Evolutionary conservation across 345 rosid species (phyloP).

Genomic region (Syzygium jambos): DNA sequence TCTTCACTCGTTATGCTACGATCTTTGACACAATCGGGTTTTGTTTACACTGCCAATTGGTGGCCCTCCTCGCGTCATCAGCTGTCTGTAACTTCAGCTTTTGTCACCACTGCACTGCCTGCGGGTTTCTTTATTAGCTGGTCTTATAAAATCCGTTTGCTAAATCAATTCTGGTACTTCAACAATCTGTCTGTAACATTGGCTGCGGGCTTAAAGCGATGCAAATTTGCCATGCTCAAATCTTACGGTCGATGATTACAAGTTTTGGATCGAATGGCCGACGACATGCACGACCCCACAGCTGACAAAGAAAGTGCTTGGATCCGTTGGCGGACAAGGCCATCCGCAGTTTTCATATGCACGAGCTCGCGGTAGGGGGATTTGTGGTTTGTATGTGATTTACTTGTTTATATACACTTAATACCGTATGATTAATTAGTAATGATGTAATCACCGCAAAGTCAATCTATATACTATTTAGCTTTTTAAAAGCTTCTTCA

Average conservation of each 20-base stretch:
- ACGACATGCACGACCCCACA: background rate
- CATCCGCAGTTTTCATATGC: background rate
- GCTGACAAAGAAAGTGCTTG: background rate
- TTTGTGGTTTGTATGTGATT: background rate
- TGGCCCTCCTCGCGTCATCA: too few relatives aligned
- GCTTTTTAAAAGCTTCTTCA: background rate
- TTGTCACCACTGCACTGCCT: too few relatives aligned
- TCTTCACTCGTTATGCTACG: too few relatives aligned
- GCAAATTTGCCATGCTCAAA: too few relatives aligned
- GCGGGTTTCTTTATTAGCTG: too few relatives aligned
- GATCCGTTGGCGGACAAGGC: background rate
- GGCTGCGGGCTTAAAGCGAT: too few relatives aligned
- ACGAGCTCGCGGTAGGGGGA: background rate
- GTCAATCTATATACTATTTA: background rate
- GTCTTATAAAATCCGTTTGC: too few relatives aligned
- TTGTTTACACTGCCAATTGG: too few relatives aligned
- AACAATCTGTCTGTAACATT: too few relatives aligned
- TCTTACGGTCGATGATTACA: background rate
- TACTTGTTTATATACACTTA: background rate
- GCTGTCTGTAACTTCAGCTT: too few relatives aligned
- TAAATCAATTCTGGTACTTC: too few relatives aligned
- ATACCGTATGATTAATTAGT: background rate
- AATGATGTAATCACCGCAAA: background rate
- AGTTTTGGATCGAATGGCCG: background rate
- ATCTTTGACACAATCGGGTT: too few relatives aligned